These are phyloP conservation scores for Penicillium occitanis DNA, from an alignment of 2,329 filamentous ascomycete species.

Conservation along the genomic window DNA sequence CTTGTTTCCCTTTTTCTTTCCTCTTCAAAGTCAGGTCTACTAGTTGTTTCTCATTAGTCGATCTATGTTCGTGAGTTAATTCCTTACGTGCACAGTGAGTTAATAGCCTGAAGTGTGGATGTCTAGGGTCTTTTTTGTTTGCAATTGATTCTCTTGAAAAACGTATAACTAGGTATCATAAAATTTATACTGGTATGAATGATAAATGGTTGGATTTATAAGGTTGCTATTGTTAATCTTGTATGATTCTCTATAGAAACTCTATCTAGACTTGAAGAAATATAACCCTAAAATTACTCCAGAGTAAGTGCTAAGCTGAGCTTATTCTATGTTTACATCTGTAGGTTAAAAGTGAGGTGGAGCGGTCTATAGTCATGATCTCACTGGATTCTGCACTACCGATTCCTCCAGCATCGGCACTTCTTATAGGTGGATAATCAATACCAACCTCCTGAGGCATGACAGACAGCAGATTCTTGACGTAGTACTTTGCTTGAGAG, in stretches of 20 bases:
- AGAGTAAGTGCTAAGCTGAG: not conserved
- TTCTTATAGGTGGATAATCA: conserved; percentile 1
- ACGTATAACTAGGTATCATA: not conserved
- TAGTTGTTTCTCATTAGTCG: no score
- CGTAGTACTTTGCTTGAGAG: not conserved
- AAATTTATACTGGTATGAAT: no score
- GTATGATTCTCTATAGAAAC: no score
- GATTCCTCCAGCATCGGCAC: not conserved
- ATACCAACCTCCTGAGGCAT: not conserved
- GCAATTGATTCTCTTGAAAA: not conserved
- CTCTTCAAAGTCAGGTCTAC: not conserved
- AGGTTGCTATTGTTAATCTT: no score
- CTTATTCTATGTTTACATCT: not conserved
- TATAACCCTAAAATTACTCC: no score
- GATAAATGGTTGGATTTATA: no score
- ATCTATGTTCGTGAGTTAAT: no score
- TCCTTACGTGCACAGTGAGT: not conserved
- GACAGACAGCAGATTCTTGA: not conserved
- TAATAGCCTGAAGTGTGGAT: not conserved
- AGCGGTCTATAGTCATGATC: not conserved
- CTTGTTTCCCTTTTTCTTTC: not conserved
- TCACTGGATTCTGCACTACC: not conserved
- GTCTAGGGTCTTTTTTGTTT: not conserved
- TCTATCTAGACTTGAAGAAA: no score
- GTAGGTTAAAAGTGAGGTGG: not conserved